Evolutionary conservation across 2,329 filamentous ascomycete genomes (phyloP), one percentile per base, ranked within the genome.

Genomic region (Trematosphaeria pertusa): DNA sequence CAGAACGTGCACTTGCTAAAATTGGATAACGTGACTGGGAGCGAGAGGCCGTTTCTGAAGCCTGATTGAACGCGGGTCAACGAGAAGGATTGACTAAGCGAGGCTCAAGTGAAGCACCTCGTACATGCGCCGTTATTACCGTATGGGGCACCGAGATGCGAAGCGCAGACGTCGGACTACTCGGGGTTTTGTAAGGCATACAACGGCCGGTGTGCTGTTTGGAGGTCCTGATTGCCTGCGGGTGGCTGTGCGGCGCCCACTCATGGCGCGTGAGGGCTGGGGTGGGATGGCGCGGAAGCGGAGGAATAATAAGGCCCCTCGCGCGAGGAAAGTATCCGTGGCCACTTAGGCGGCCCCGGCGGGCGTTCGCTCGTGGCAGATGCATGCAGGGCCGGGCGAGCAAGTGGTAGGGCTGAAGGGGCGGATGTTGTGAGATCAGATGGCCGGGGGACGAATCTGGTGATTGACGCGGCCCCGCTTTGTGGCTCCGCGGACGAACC

Each of bases 71-170:
- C 36, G 32, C 33, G 41, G 28, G 19, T n/a, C 32, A 37, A 49
- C 48, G 44, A 24, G 43, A 50, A 46, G 19, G 46, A 37, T 18
- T 35, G 52, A 28, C 48, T 46, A 47, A 43, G 45, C 30, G 52
- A 56, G 50, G 53, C 47, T 56, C 46, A 48, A 56, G 37, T 8
- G 35, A 50, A 56, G 41, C 55, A 48, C 37, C 19, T 43, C 38
- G 46, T 46, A 32, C 18, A 47, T 50, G 38, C 24, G 32, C 38
- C 14, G 38, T 20, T 22, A 45, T 40, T 52, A 36, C 51, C 51
- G 14, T 21, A 48, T 50, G 21, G 24, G 37, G 54, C 40, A 37
- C 31, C 24, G 47, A 57, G 22, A 14, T 36, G 51, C 51, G 54
- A 59, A 50, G 22, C 37, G 15, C 19, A 40, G 35, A 8, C 8